phyloP scores from a whole-genome alignment of 768 basidiomycete species.

The Sutorius australiensis region DNA sequence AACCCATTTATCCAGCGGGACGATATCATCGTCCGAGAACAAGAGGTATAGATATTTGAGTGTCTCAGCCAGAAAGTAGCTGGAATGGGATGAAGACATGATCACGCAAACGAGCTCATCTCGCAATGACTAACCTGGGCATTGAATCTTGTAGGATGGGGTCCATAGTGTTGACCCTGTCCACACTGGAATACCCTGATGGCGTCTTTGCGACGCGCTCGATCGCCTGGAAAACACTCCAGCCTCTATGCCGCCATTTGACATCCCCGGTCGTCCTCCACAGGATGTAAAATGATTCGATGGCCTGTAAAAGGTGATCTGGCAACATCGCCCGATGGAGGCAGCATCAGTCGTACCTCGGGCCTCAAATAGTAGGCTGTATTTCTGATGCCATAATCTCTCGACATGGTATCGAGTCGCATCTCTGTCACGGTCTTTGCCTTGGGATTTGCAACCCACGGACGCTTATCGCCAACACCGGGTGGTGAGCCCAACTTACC shows the following conservation, averaged over 20 bases:
- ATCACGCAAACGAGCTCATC: slow-evolving; percentile 1
- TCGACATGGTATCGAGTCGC: slow-evolving; percentile 25
- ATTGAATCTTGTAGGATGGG: slow-evolving; percentile 49
- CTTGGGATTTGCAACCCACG: slow-evolving; percentile 26
- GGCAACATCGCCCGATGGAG: neutral
- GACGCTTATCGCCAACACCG: slow-evolving; percentile 42
- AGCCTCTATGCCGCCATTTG: slow-evolving; percentile 69
- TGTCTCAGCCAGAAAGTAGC: slow-evolving; percentile 56
- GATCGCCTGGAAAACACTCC: slow-evolving; percentile 67
- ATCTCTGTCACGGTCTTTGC: slow-evolving; percentile 16
- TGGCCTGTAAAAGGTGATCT: slow-evolving; percentile 41
- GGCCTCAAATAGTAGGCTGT: slow-evolving; percentile 59
- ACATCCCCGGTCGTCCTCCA: slow-evolving; percentile 67
- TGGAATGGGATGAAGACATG: slow-evolving; percentile 9
- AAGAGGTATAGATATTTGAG: slow-evolving; percentile 73
- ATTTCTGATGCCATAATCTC: slow-evolving; percentile 53
- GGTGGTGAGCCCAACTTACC: slow-evolving; percentile 49
- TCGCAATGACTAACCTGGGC: slow-evolving; percentile 59
- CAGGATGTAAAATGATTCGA: slow-evolving; percentile 69
- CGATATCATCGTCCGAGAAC: slow-evolving; percentile 59
- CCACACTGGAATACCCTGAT: slow-evolving; percentile 60
- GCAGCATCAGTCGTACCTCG: slow-evolving; percentile 46
- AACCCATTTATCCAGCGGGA: slow-evolving; percentile 54
- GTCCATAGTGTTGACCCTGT: slow-evolving; percentile 42
- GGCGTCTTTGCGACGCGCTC: slow-evolving; percentile 54